phyloP scores from a whole-genome alignment of 345 rosid species.

The Rhizophora apiculata region DNA sequence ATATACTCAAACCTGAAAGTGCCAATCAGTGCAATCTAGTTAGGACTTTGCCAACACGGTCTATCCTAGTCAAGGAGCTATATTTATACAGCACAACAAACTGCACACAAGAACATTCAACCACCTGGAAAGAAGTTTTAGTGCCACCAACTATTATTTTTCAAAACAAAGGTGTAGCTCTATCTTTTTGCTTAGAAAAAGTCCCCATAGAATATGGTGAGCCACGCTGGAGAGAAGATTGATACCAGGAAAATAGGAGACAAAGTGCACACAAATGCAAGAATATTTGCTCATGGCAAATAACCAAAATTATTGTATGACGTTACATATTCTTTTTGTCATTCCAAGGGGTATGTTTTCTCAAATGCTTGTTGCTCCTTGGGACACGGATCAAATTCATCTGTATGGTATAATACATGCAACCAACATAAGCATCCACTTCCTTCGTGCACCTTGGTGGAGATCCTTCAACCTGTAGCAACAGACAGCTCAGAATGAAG shows the following conservation, averaged over 20 bases:
- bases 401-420: constrained; percentile 89
- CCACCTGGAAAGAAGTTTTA: too few species aligned
- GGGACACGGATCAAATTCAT: constrained; percentile 93
- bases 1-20: too few species aligned
- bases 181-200: constrained; percentile 2
- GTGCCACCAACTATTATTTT: background rate
- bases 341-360: constrained; percentile 82
- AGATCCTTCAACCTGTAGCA: constrained; percentile 81
- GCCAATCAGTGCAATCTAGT: too few species aligned
- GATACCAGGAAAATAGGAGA: background rate
- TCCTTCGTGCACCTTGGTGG: constrained; percentile 83
- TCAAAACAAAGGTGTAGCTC: background rate
- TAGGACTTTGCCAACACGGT: too few species aligned
- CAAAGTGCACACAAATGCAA: constrained; percentile 4
- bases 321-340: constrained; percentile 23
- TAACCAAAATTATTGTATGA: constrained; percentile 40
- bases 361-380: constrained; percentile 93
- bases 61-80: too few species aligned
- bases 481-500: constrained; percentile 13
- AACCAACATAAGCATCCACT: constrained; percentile 89
- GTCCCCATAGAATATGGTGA: background rate
- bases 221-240: constrained; percentile 4
- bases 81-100: too few species aligned
- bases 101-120: too few species aligned
- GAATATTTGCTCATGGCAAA: constrained; percentile 33